Evolutionary conservation across 23 red algal species (phyloP), one percentile per base, ranked within the genome.

Genomic region (Chondrus crispus): DNA sequence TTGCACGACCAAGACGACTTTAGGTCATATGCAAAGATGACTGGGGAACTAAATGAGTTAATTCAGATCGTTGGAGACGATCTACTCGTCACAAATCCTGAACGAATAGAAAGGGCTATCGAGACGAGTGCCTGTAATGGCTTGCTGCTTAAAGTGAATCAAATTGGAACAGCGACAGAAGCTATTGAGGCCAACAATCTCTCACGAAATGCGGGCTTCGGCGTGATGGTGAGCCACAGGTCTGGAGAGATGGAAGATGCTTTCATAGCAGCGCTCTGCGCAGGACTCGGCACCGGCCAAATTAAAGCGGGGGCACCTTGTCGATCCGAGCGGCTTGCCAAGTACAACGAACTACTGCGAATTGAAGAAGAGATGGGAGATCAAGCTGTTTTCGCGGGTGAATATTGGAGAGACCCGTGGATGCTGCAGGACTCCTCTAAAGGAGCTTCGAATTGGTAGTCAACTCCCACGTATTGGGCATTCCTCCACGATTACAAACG

Each of bases 221-320:
- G 96, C 47, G 96, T 98, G n/a, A 95, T 95, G 96, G 93, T 98
- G 22, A 91, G 85, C 46, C 96, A 98, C 66, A 88, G 96, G 4
- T 84, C 80, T 53, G 96, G 96, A 8, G 96, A 98, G 47, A 98
- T 93, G 39, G 96, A 98, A 78, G 96, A 98, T 80, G 79, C 85
- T 28, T 98, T 98, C 62, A 98, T 98, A 76, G 96, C 96, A 2
- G 93, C 94, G 70, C 68, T 98, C 28, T 91, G 86, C 47, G 96
- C 93, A 1, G 96, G 96, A 43, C 82, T 98, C 20, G 96, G 93
- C 10, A 93, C 93, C n/a, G 96, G 96, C 43, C 88, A 98, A 88
- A 93, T 98, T 53, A 98, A 98, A 86, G 74, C 92, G 30, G 96
- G 96, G 20, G 96, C 96, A 62, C 92, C 96, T 63, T 98, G 96